Evolutionary conservation across 768 basidiomycete genomes (phyloP).

Genomic region (Russula dissimulans): DNA sequence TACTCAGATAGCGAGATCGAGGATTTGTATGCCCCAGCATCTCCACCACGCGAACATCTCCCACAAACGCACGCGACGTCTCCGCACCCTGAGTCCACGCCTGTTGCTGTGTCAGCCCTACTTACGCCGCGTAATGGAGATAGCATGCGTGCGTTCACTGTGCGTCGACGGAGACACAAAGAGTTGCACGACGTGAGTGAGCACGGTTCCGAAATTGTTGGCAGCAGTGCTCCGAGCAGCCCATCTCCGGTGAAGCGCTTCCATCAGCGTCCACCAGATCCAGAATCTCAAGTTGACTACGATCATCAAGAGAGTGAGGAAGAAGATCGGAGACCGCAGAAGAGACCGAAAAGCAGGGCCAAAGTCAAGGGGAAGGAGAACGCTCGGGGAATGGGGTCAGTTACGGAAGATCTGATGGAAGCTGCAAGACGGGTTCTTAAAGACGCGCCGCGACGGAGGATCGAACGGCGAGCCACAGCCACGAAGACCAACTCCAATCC

Average conservation of each 20-base stretch:
- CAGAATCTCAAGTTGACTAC: constrained; percentile 7
- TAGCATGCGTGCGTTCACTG: constrained; percentile 13
- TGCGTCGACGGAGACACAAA: constrained; percentile 18
- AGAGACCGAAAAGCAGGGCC: constrained; percentile 22
- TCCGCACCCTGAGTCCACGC: constrained; percentile 1
- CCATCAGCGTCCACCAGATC: constrained; percentile 1
- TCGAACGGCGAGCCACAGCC: neutral
- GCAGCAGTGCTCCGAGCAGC: constrained; percentile 13
- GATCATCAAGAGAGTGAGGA: constrained; percentile 16
- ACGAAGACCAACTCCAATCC: neutral
- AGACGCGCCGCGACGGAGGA: constrained; percentile 5
- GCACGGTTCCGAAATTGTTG: constrained; percentile 8
- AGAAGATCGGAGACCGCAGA: constrained; percentile 29
- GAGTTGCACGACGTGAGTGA: constrained; percentile 7
- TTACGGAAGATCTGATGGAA: neutral
- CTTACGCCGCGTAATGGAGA: constrained; percentile 17
- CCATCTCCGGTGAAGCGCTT: constrained; percentile 17
- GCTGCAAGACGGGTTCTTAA: constrained; percentile 9
- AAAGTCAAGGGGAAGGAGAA: constrained; percentile 22
- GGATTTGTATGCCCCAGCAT: constrained; percentile 17
- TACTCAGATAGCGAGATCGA: constrained; percentile 21
- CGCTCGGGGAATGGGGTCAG: constrained; percentile 28
- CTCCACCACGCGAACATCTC: constrained; percentile 11
- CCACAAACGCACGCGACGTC: neutral
- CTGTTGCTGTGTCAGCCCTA: neutral